Base-by-base conservation (phyloP, 2,329 filamentous ascomycete species). In the Trichoderma koningii region DNA sequence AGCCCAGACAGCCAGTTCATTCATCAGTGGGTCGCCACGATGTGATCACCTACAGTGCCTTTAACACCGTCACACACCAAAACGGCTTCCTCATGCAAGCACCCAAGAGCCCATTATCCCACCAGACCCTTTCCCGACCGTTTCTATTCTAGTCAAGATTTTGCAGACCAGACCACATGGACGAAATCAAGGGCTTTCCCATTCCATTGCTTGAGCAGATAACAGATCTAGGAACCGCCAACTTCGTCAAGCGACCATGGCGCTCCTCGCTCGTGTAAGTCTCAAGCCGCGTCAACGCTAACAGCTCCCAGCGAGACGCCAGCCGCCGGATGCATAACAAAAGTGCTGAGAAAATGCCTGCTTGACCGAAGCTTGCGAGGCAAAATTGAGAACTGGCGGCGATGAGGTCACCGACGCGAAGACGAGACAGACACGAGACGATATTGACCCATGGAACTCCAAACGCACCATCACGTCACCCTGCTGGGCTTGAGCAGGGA, bases 381-480 rank as follows among this genome's bases (percentile, higher is more conserved):
- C 19, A 19, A n/a, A 34, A 38, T 10, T 42, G 19, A 26, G 19
- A 26, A 45, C 55, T 26, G 26, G 42, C n/a, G n/a, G 17, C 28
- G 41, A 63, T 62, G 59, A 62, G 50, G 59, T 53, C 59, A 62
- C 59, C 14, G 41, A 26, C 12, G 50, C 19, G 30, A 41, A 53
- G 9, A 28, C 55, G 26, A 57, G 55, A 57, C 44, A 28, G 30
- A 26, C 14, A 21, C 55, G 26, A 34, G 45, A 34, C 34, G 28
- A 14, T 38, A 38, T 38, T 38, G 34, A 38, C 34, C 34, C 34
- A 38, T 38, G 34, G 34, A n/a, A 34, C 30, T 30, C 50, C 50
- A 62, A 62, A 62, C 48, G 57, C 57, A 62, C 38, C 34, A 63
- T 63, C 60, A 55, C 60, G 60, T 63, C 60, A 63, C 60, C 34